Conservation (phyloP, 2,329 filamentous ascomycete genomes). For the Talaromyces sp. region DNA sequence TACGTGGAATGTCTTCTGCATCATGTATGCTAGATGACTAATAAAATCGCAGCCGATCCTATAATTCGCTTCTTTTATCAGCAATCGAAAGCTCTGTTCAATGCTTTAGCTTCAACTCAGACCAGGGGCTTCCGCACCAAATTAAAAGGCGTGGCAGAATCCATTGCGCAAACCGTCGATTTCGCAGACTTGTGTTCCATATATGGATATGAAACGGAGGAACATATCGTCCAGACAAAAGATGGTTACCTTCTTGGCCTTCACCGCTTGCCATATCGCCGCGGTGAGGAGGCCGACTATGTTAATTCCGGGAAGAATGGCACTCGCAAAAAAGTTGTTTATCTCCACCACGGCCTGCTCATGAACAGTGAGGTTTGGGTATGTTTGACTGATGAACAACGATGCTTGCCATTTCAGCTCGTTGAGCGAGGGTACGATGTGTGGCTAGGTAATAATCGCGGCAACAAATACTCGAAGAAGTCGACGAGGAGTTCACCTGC, state of each 20-base stretch:
- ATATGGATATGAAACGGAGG: slow-evolving; percentile 89
- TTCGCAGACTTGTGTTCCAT: slow-evolving; percentile 91
- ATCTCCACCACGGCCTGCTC: slow-evolving; percentile 89
- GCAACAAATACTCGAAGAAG: slow-evolving; percentile 99
- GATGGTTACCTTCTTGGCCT: slow-evolving; percentile 91
- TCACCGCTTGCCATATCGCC: slow-evolving; percentile 78
- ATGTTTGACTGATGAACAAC: slow-evolving; percentile 78
- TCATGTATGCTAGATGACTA: not conserved
- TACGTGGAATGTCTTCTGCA: slow-evolving; percentile 44
- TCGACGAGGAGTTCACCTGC: slow-evolving; percentile 71
- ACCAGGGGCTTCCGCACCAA: slow-evolving; percentile 64
- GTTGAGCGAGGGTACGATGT: slow-evolving; percentile 93
- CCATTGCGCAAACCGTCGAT: slow-evolving; percentile 80
- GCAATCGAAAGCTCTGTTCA: slow-evolving; percentile 77
- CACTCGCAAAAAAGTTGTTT: slow-evolving; percentile 78
- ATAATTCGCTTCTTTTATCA: slow-evolving; percentile 80
- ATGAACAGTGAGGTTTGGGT: slow-evolving; percentile 99
- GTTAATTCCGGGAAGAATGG: slow-evolving; percentile 67
- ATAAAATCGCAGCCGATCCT: slow-evolving; percentile 58
- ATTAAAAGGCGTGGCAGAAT: slow-evolving; percentile 67
- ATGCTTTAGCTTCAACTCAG: slow-evolving; percentile 67
- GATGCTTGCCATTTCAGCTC: slow-evolving; percentile 82
- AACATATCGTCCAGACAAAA: slow-evolving; percentile 90
- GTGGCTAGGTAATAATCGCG: slow-evolving; percentile 95
- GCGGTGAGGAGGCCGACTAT: slow-evolving; percentile 71